A percentile compares a stretch with the other conserved stretches of the same genome.
Conservation (phyloP, 306 rosid genomes). For the Ormosia semicastrata region DNA sequence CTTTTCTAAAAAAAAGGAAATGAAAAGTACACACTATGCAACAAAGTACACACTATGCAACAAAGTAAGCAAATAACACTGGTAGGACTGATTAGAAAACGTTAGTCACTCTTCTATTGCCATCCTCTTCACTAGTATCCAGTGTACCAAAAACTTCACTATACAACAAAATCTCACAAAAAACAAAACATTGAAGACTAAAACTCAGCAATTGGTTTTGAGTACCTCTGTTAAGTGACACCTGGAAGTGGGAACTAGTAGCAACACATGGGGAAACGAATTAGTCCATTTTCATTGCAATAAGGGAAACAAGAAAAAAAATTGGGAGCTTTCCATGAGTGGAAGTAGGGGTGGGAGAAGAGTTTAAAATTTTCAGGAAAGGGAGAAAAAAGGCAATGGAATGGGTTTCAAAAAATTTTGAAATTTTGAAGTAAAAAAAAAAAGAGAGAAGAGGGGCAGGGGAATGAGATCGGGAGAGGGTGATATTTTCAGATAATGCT, state of each 20-base stretch:
- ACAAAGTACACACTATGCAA: too few species aligned
- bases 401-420: too few species aligned
- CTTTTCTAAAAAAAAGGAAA: slow-evolving; percentile 21
- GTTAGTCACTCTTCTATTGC: slow-evolving; percentile 27
- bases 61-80: slow-evolving; percentile 34
- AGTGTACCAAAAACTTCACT: slow-evolving; percentile 38
- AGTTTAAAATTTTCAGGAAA: too few species aligned
- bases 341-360: too few species aligned
- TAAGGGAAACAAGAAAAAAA: slow-evolving; percentile 83
- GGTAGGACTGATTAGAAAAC: slow-evolving; percentile 36
- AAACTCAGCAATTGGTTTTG: slow-evolving; percentile 28
- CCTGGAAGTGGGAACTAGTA: slow-evolving; percentile 25
- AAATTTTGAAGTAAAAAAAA: too few species aligned
- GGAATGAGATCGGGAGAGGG: too few species aligned
- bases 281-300: slow-evolving; percentile 92
- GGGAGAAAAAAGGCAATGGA: too few species aligned
- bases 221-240: slow-evolving; percentile 32
- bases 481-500: too few species aligned
- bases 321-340: too few species aligned
- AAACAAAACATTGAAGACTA: slow-evolving; percentile 9
- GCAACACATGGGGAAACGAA: slow-evolving; percentile 79
- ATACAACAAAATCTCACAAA: slow-evolving; percentile 62
- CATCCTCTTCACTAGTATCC: not conserved
- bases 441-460: too few species aligned
- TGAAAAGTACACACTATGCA: slow-evolving; percentile 31